Evolutionary conservation across 2,329 filamentous ascomycete genomes (phyloP).

Genomic region (Diaporthe citri): DNA sequence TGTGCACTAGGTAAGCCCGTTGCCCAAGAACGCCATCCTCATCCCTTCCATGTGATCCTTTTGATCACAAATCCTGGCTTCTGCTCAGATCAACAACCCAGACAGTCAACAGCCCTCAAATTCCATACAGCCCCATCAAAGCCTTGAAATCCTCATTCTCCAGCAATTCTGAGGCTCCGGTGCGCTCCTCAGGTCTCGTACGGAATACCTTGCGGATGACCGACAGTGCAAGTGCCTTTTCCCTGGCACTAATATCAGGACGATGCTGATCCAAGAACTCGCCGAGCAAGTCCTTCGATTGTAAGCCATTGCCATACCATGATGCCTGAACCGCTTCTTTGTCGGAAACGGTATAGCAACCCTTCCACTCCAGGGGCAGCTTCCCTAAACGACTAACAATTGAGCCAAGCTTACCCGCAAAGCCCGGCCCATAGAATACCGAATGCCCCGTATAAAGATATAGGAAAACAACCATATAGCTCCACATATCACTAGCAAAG

Average conservation of each 20-base stretch:
- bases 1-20: too few relatives aligned
- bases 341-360: background rate
- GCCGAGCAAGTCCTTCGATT: background rate
- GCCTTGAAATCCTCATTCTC: constrained; percentile 6
- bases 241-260: background rate
- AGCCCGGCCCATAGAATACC: background rate
- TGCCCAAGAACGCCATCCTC: too few relatives aligned
- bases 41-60: too few relatives aligned
- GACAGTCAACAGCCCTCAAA: too few relatives aligned
- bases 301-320: background rate
- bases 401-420: constrained; percentile 1
- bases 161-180: constrained; percentile 2
- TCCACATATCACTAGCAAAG: constrained; percentile 16
- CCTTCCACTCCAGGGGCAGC: constrained; percentile 6
- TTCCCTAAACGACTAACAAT: background rate
- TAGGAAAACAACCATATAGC: constrained; percentile 11
- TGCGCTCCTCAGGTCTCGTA: background rate
- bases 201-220: background rate
- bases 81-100: too few relatives aligned
- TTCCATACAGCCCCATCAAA: constrained; percentile 9
- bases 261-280: constrained; percentile 16
- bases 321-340: background rate
- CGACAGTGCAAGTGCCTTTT: constrained; percentile 14
- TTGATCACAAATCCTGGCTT: too few relatives aligned
- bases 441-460: background rate